These are phyloP conservation scores for Polyporus arcularius DNA, from an alignment of 768 basidiomycete species.

Conservation along the genomic window DNA sequence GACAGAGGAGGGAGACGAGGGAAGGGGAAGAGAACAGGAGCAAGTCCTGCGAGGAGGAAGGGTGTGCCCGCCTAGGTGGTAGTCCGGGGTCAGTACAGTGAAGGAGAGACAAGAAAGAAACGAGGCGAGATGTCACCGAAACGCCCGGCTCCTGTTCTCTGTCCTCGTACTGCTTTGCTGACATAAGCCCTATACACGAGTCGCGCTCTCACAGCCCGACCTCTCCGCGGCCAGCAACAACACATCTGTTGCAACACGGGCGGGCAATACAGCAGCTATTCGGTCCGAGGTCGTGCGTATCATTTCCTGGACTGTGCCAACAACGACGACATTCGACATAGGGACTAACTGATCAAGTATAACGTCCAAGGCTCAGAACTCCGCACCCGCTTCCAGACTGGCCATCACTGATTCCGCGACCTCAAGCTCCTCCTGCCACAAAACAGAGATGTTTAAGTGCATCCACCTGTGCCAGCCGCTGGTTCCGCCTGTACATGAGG, in stretches of 20 bases:
- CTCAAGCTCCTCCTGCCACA: slow-evolving; percentile 64
- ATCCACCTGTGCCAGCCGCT: slow-evolving; percentile 36
- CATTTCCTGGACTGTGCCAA: too few relatives aligned
- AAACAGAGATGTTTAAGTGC: slow-evolving; percentile 39
- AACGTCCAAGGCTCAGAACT: slow-evolving; percentile 39
- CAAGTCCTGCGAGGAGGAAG: slow-evolving; percentile 4
- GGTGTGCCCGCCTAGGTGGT: neutral
- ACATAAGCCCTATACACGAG: slow-evolving; percentile 6
- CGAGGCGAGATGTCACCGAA: slow-evolving; percentile 1
- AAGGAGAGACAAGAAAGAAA: slow-evolving; percentile 6
- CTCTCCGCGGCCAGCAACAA: neutral
- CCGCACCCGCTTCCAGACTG: slow-evolving; percentile 46
- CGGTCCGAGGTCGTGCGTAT: neutral
- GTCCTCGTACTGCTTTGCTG: slow-evolving; percentile 9
- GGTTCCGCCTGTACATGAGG: slow-evolving; percentile 8
- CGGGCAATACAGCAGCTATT: neutral
- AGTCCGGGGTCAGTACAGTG: neutral
- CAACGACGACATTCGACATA: too few relatives aligned
- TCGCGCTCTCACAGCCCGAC: neutral
- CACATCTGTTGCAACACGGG: too few relatives aligned
- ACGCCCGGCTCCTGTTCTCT: neutral
- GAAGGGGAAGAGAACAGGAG: neutral
- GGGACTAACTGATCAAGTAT: too few relatives aligned
- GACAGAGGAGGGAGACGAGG: neutral
- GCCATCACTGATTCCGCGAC: slow-evolving; percentile 51